These are phyloP conservation scores for Pythium folliculosum DNA, from an alignment of 352 stramenopile species.

Conservation along the genomic window DNA sequence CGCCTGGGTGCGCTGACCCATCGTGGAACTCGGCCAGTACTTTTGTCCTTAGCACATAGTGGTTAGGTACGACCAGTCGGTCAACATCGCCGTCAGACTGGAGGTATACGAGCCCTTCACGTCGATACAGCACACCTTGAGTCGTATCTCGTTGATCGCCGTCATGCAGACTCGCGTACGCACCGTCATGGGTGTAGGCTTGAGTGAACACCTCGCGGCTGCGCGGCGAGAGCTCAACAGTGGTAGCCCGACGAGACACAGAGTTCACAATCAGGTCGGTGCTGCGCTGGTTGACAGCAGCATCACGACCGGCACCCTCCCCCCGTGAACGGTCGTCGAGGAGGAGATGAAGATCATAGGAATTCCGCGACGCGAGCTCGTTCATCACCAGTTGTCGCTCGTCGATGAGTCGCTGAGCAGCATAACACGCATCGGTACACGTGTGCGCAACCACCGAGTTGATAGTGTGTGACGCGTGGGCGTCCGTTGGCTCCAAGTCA, in stretches of 20 bases:
- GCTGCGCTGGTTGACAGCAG: background rate
- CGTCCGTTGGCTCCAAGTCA: too few relatives aligned
- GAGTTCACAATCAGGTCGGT: background rate
- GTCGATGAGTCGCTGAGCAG: background rate
- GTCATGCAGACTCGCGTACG: background rate
- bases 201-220: background rate
- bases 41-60: background rate
- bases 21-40: slow-evolving; percentile 5
- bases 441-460: background rate
- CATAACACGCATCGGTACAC: background rate
- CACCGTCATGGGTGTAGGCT: background rate
- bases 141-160: background rate
- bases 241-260: background rate
- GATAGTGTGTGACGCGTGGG: too few relatives aligned
- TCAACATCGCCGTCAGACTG: background rate
- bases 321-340: background rate
- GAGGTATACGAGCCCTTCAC: background rate
- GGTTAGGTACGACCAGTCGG: slow-evolving; percentile 5
- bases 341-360: background rate
- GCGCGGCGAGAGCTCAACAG: background rate
- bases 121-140: background rate
- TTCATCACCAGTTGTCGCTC: slow-evolving; percentile 2
- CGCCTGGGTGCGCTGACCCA: background rate
- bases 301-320: background rate
- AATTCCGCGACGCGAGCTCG: background rate